These are phyloP conservation scores for Leucogyrophana mollusca DNA, from an alignment of 768 basidiomycete species.

Conservation along the genomic window DNA sequence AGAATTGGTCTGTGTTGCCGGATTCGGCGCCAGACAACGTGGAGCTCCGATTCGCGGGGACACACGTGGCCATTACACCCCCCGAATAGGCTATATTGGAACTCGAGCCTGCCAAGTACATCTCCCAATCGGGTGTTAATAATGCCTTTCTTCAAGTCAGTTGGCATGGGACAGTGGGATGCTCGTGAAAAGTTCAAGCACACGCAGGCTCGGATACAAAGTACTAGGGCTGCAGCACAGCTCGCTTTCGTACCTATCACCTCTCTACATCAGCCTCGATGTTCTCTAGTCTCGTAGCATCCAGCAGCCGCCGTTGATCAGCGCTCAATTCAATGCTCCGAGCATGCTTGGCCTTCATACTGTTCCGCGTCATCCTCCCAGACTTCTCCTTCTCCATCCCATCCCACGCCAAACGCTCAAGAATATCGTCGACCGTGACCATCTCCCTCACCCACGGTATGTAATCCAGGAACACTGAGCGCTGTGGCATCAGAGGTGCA, in stretches of 20 bases:
- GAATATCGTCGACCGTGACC: conserved; percentile 59
- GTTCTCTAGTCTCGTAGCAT: conserved; percentile 19
- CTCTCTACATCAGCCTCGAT: background rate
- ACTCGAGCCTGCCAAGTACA: conserved; percentile 12
- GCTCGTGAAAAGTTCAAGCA: conserved; percentile 4
- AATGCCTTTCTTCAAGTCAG: conserved; percentile 8
- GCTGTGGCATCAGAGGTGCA: conserved; percentile 41
- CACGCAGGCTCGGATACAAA: conserved; percentile 5
- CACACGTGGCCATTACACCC: conserved; percentile 26
- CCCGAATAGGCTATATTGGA: conserved; percentile 22
- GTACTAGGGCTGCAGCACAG: conserved; percentile 7
- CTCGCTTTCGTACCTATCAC: conserved; percentile 4
- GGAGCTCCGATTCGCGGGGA: conserved; percentile 24
- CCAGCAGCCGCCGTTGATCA: conserved; percentile 34
- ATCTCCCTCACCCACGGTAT: conserved; percentile 66
- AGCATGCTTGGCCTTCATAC: conserved; percentile 41
- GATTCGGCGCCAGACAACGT: conserved; percentile 26
- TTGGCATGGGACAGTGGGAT: conserved; percentile 7
- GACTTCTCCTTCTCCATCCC: conserved; percentile 20
- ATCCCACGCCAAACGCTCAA: conserved; percentile 33
- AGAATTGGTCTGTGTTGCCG: conserved; percentile 19
- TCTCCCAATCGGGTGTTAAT: conserved; percentile 5
- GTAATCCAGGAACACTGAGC: conserved; percentile 62
- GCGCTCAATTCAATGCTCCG: conserved; percentile 42
- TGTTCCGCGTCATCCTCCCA: conserved; percentile 59